These are phyloP conservation scores for Annona cherimola DNA, from an alignment of 164 flowering plant genomes.

Conservation along the genomic window DNA sequence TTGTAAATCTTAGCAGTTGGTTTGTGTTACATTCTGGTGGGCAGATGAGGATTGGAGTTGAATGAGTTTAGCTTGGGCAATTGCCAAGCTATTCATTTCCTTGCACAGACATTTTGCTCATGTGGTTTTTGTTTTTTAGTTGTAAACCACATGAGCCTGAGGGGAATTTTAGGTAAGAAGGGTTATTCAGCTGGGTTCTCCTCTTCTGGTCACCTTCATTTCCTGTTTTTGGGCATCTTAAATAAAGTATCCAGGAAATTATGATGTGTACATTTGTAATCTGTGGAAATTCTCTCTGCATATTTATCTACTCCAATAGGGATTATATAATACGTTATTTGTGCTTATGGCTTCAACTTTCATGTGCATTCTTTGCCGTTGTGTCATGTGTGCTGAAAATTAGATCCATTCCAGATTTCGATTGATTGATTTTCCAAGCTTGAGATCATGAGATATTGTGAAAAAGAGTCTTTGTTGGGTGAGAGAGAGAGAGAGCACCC, in stretches of 20 bases:
- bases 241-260: slow-evolving; percentile 7
- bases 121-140: slow-evolving; percentile 12
- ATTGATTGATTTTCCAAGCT: too few relatives aligned
- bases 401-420: too few relatives aligned
- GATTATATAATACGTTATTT: background rate
- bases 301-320: background rate
- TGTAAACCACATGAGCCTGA: slow-evolving; percentile 10
- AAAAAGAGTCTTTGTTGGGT: too few relatives aligned
- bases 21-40: slow-evolving; percentile 20
- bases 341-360: too few relatives aligned
- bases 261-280: background rate
- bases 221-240: slow-evolving; percentile 1
- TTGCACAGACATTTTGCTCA: slow-evolving; percentile 5
- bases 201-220: background rate
- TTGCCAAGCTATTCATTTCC: slow-evolving; percentile 14
- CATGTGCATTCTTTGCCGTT: too few relatives aligned
- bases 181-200: background rate
- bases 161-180: background rate
- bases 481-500: too few relatives aligned
- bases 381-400: too few relatives aligned
- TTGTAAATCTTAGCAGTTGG: slow-evolving; percentile 41
- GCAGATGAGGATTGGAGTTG: slow-evolving; percentile 8
- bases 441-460: too few relatives aligned
- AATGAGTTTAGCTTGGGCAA: slow-evolving; percentile 15
- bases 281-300: background rate